These are phyloP conservation scores for Rhodomyrtus tomentosa DNA, from an alignment of 345 rosid species.

Conservation along the genomic window DNA sequence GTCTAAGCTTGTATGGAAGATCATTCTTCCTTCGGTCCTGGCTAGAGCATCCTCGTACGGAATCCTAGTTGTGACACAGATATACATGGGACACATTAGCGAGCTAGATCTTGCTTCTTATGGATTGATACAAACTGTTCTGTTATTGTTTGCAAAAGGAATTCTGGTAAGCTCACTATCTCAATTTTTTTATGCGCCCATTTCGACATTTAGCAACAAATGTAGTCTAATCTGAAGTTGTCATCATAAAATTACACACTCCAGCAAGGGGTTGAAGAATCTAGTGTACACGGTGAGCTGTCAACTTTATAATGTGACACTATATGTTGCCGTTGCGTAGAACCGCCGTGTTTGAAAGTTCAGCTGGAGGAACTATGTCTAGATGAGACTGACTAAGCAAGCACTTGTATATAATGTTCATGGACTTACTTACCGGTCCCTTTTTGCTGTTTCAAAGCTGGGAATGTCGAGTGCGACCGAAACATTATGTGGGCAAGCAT, in stretches of 20 bases:
- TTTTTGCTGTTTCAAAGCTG: slow-evolving; percentile 1
- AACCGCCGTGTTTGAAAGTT: not conserved
- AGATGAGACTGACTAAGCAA: not conserved
- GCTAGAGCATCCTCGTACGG: not conserved
- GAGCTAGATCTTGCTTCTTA: not conserved
- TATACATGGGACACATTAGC: not conserved
- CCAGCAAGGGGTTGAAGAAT: not conserved
- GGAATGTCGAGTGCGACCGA: slow-evolving; percentile 34
- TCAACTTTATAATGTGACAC: not conserved
- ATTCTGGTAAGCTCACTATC: not conserved
- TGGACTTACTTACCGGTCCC: not conserved
- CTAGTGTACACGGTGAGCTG: not conserved
- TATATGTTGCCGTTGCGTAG: not conserved
- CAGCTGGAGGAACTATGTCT: not conserved
- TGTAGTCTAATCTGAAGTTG: not conserved
- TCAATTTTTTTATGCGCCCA: not conserved
- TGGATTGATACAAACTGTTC: not conserved
- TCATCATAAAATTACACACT: not conserved
- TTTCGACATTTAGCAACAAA: not conserved
- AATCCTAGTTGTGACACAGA: not conserved
- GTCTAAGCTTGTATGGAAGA: not conserved
- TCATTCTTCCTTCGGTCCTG: not conserved
- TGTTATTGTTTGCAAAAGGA: not conserved
- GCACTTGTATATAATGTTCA: not conserved
- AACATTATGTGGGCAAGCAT: slow-evolving; percentile 32